Percentiles rank a stretch among this genome's conserved stretches.
These are phyloP conservation scores for Lactifluus echinatus DNA, from an alignment of 768 basidiomycete species.

Conservation along the genomic window DNA sequence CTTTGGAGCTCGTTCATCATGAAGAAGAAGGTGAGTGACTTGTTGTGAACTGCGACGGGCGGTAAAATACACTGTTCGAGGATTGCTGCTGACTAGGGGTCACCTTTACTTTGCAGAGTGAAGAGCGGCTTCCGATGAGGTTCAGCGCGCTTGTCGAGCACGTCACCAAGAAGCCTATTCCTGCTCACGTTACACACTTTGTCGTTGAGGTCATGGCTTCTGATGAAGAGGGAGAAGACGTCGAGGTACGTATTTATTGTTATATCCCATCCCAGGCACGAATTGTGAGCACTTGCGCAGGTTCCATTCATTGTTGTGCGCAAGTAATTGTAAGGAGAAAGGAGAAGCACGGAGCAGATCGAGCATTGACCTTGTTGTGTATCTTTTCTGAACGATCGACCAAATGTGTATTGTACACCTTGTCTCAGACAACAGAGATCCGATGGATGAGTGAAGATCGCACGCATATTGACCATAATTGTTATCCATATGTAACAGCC, in stretches of 20 bases:
- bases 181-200: constrained; percentile 73
- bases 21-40: constrained; percentile 73
- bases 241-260: constrained; percentile 53
- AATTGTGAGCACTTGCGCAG: constrained; percentile 28
- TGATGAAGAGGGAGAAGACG: constrained; percentile 90
- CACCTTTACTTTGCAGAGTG: constrained; percentile 44
- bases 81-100: neutral
- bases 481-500: constrained; percentile 12
- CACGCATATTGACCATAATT: constrained; percentile 11
- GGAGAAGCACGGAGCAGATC: neutral
- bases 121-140: constrained; percentile 81
- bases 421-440: neutral
- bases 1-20: constrained; percentile 92
- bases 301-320: constrained; percentile 78
- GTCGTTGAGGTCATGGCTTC: constrained; percentile 91
- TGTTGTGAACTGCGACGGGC: neutral
- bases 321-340: constrained; percentile 33
- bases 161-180: constrained; percentile 91
- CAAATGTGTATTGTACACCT: neutral
- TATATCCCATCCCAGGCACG: neutral
- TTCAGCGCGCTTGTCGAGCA: constrained; percentile 87
- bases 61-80: neutral
- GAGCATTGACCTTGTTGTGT: constrained; percentile 7
- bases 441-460: neutral
- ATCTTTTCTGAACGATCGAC: neutral